Conservation (phyloP, 192 early-diverging fungal species). For the Entomortierella lignicola region DNA sequence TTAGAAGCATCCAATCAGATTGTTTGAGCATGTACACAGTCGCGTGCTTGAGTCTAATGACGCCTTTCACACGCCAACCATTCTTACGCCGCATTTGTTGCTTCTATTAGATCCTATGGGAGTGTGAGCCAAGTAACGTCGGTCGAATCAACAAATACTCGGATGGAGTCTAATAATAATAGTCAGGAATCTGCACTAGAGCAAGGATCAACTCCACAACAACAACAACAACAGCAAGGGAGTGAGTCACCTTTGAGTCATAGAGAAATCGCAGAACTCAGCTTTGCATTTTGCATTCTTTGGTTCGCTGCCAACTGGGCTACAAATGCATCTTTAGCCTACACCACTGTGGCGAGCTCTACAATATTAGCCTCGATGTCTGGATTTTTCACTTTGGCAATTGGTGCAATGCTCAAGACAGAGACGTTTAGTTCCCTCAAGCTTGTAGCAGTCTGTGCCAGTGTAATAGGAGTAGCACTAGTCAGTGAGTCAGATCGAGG, state of each 20-base stretch:
- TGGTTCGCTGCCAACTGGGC: constrained; percentile 87
- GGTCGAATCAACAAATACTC: background rate
- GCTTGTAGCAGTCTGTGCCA: constrained; percentile 66
- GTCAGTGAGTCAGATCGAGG: constrained; percentile 63
- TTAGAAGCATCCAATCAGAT: background rate
- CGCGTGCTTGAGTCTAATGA: background rate
- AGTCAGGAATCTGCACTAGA: constrained; percentile 17
- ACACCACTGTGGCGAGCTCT: constrained; percentile 80
- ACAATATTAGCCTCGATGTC: constrained; percentile 83
- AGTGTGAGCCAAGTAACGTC: constrained; percentile 10
- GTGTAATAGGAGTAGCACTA: constrained; percentile 72
- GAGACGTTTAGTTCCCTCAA: constrained; percentile 69
- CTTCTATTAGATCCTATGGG: constrained; percentile 22
- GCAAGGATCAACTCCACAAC: constrained; percentile 16
- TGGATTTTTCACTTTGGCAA: constrained; percentile 77
- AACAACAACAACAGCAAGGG: too few relatives aligned
- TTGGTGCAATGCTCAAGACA: constrained; percentile 69
- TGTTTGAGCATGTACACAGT: background rate
- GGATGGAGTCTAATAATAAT: background rate
- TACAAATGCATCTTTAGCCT: constrained; percentile 78
- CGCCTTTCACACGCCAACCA: background rate
- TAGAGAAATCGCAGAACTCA: constrained; percentile 70
- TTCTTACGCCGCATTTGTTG: background rate
- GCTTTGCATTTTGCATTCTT: constrained; percentile 75
- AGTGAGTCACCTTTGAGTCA: constrained; percentile 9